phyloP scores from a whole-genome alignment of 1,139 yeast genomes.

The Wickerhamiella infanticola region DNA sequence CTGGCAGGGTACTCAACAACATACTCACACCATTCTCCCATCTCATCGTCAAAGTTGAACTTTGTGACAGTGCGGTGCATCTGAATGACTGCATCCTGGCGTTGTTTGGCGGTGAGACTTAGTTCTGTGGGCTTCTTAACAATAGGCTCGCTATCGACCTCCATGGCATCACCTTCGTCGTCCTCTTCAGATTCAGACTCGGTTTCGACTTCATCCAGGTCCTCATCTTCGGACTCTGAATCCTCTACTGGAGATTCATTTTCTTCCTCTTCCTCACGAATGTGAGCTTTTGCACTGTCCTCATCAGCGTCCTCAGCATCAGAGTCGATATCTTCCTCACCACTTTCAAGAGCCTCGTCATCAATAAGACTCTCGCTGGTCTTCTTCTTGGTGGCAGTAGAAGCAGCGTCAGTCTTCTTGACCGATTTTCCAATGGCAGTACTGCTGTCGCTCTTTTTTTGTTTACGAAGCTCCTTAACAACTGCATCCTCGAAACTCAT shows the following conservation, averaged over 20 bases:
- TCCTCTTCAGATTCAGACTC: constrained; percentile 17
- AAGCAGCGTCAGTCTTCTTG: constrained; percentile 30
- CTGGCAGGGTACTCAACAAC: constrained; percentile 70
- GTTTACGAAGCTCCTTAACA: constrained; percentile 69
- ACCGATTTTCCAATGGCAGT: constrained; percentile 17
- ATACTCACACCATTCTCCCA: constrained; percentile 90
- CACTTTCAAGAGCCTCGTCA: constrained; percentile 41
- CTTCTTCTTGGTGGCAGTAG: constrained; percentile 22
- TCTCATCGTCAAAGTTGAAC: constrained; percentile 78
- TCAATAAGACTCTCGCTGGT: constrained; percentile 22
- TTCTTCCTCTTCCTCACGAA: constrained; percentile 14
- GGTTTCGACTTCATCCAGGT: constrained; percentile 3
- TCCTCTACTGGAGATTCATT: constrained; percentile 6
- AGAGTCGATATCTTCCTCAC: constrained; percentile 78
- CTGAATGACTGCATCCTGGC: constrained; percentile 69
- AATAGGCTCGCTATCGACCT: constrained; percentile 7
- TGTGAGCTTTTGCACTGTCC: constrained; percentile 30
- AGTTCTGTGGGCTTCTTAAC: constrained; percentile 9
- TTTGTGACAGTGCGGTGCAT: constrained; percentile 56
- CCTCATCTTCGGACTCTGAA: constrained; percentile 8
- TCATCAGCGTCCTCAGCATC: constrained; percentile 65
- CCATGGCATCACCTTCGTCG: constrained; percentile 17
- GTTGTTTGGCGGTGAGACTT: constrained; percentile 43
- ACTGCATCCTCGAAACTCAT: constrained; percentile 55
- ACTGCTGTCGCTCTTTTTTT: constrained; percentile 37